phyloP scores from a whole-genome alignment of 2,329 filamentous ascomycete genomes.

The Neofusicoccum parvum region DNA sequence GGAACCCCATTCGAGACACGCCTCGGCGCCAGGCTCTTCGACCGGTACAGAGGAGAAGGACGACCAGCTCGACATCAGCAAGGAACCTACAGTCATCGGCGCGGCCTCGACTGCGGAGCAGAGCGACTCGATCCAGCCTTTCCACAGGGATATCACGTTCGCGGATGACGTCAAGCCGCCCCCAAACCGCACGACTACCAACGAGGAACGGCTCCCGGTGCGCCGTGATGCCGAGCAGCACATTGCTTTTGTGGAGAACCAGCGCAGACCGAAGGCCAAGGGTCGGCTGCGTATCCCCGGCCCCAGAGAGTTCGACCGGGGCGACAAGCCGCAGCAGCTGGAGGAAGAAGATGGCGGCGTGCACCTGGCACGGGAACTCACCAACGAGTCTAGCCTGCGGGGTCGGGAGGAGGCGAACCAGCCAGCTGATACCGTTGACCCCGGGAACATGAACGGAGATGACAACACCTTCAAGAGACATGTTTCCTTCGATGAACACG shows the following conservation, averaged over 20 bases:
- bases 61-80: not conserved
- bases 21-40: constrained; percentile 41
- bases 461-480: constrained; percentile 51
- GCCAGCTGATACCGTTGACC: constrained; percentile 22
- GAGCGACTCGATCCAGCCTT: constrained; percentile 25
- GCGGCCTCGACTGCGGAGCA: not conserved
- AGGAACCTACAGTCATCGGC: not conserved
- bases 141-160: constrained; percentile 64
- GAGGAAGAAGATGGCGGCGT: constrained; percentile 48
- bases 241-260: constrained; percentile 84
- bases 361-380: constrained; percentile 5
- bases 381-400: constrained; percentile 45
- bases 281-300: constrained; percentile 85
- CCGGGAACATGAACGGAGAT: constrained; percentile 37
- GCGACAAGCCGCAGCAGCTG: constrained; percentile 68
- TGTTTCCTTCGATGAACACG: constrained; percentile 65
- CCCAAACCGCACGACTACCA: constrained; percentile 56
- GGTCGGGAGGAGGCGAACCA: constrained; percentile 33
- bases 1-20: not conserved
- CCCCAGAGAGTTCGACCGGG: constrained; percentile 85
- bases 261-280: constrained; percentile 72
- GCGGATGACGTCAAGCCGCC: constrained; percentile 66
- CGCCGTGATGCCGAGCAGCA: constrained; percentile 70
- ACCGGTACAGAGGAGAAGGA: constrained; percentile 45
- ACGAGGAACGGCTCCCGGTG: constrained; percentile 52